Conservation (phyloP, 257 asterid genomes). For the Capsicum rhomboideum region DNA sequence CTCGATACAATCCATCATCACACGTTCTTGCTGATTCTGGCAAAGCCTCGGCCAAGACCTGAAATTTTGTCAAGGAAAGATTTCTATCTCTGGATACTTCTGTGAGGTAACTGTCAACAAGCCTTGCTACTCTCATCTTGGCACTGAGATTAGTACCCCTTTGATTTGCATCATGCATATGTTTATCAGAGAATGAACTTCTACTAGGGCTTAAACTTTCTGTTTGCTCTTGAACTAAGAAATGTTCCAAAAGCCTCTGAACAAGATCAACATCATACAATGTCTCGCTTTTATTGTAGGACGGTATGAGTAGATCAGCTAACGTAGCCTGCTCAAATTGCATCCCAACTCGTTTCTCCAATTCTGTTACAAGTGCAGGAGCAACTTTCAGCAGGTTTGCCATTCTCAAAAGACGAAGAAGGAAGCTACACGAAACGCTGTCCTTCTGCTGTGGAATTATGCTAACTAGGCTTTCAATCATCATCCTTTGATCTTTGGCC, state of each 20-base stretch:
- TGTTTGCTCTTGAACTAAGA: conserved; percentile 76
- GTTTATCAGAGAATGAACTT: conserved; percentile 42
- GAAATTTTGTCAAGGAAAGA: conserved; percentile 68
- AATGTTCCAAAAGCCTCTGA: conserved; percentile 91
- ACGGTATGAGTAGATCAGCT: conserved; percentile 66
- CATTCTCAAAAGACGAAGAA: conserved; percentile 60
- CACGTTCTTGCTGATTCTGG: conserved; percentile 92
- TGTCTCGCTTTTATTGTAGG: conserved; percentile 54
- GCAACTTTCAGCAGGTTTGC: conserved; percentile 80
- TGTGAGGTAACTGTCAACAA: conserved; percentile 80
- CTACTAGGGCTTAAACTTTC: conserved; percentile 64
- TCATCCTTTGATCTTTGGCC: conserved; percentile 78
- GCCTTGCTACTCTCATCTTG: conserved; percentile 91
- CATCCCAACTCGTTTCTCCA: conserved; percentile 94
- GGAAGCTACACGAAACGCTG: conserved; percentile 78
- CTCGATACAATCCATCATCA: conserved; percentile 83
- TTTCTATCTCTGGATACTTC: conserved; percentile 84
- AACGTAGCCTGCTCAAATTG: conserved; percentile 79
- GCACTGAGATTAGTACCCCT: conserved; percentile 49
- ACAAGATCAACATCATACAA: conserved; percentile 76
- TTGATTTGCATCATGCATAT: conserved; percentile 32
- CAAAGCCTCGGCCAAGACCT: conserved; percentile 81
- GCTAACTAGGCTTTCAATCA: conserved; percentile 79
- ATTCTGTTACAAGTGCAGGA: conserved; percentile 78
- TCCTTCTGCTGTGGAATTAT: conserved; percentile 87